Percentiles rank a stretch among this genome's conserved stretches.
phyloP scores from a whole-genome alignment of 208 protist species.

The Trypanosoma caninum region DNA sequence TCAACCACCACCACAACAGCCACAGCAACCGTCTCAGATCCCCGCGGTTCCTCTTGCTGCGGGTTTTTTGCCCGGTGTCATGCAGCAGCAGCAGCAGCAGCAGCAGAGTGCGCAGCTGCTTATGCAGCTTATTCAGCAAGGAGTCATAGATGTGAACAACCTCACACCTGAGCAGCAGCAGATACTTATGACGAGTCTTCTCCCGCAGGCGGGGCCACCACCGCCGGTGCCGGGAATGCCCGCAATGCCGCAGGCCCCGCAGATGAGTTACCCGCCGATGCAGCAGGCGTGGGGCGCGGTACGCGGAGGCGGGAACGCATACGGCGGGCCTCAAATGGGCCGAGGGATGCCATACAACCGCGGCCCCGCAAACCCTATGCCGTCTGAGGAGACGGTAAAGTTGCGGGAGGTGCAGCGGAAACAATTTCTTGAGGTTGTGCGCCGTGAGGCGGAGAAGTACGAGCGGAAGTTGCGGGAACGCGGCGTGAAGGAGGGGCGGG shows the following conservation, averaged over 20 bases:
- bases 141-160: conserved; percentile 57
- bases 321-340: background rate
- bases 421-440: conserved; percentile 80
- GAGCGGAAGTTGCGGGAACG: conserved; percentile 55
- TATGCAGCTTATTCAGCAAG: conserved; percentile 67
- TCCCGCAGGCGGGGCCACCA: conserved; percentile 12
- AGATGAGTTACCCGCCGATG: conserved; percentile 16
- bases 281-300: conserved; percentile 21
- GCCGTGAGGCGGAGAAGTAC: conserved; percentile 66
- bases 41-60: conserved; percentile 1
- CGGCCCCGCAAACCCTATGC: conserved; percentile 45
- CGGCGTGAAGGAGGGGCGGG: conserved; percentile 27
- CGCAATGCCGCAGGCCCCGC: conserved; percentile 14
- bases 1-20: conserved; percentile 18
- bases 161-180: conserved; percentile 59
- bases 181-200: conserved; percentile 28
- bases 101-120: conserved; percentile 56
- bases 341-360: conserved; percentile 15
- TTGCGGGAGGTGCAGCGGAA: conserved; percentile 80
- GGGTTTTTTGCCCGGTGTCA: conserved; percentile 22
- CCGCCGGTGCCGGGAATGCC: conserved; percentile 6
- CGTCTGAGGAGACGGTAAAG: conserved; percentile 57
- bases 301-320: conserved; percentile 12
- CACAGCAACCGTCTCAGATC: conserved; percentile 20
- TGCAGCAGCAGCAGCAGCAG: conserved; percentile 44